These are phyloP conservation scores for Russula brevipes DNA, from an alignment of 768 basidiomycete genomes.

Conservation along the genomic window DNA sequence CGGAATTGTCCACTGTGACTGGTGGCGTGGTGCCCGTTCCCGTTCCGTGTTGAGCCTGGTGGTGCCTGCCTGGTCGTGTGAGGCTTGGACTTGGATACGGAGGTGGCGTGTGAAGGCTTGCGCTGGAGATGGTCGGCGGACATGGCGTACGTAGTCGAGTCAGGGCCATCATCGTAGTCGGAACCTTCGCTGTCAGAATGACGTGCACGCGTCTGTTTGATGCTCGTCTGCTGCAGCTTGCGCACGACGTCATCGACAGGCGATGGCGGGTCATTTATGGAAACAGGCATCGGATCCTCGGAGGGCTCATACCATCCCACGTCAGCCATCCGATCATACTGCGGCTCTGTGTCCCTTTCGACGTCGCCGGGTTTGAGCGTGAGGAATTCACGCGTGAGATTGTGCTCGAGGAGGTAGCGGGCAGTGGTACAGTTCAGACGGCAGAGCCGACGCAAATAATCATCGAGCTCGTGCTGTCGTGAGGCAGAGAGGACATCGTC, in stretches of 20 bases:
- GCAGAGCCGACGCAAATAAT: constrained; percentile 80
- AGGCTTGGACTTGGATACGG: constrained; percentile 19
- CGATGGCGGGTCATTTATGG: constrained; percentile 33
- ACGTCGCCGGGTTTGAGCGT: constrained; percentile 82
- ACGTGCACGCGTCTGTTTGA: constrained; percentile 44
- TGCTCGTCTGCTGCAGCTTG: constrained; percentile 32
- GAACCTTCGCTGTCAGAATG: constrained; percentile 54
- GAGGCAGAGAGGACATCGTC: constrained; percentile 78
- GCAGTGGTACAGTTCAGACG: constrained; percentile 60
- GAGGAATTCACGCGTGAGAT: constrained; percentile 77
- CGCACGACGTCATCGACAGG: constrained; percentile 35
- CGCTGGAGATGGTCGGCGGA: constrained; percentile 15
- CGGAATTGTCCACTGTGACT: constrained; percentile 24
- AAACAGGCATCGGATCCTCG: constrained; percentile 28
- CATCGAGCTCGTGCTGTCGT: constrained; percentile 78
- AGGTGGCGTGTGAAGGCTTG: constrained; percentile 26
- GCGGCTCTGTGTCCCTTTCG: constrained; percentile 59
- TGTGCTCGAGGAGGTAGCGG: constrained; percentile 76
- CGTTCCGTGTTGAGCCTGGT: neutral
- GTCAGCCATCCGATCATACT: constrained; percentile 53
- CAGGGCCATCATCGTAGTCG: constrained; percentile 39
- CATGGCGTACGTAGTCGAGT: neutral
- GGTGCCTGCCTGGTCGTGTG: constrained; percentile 8
- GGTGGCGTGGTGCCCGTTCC: constrained; percentile 1
- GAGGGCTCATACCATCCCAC: constrained; percentile 33